Evolutionary conservation across 2,329 filamentous ascomycete genomes (phyloP).

Genomic region (Nemania sp.): DNA sequence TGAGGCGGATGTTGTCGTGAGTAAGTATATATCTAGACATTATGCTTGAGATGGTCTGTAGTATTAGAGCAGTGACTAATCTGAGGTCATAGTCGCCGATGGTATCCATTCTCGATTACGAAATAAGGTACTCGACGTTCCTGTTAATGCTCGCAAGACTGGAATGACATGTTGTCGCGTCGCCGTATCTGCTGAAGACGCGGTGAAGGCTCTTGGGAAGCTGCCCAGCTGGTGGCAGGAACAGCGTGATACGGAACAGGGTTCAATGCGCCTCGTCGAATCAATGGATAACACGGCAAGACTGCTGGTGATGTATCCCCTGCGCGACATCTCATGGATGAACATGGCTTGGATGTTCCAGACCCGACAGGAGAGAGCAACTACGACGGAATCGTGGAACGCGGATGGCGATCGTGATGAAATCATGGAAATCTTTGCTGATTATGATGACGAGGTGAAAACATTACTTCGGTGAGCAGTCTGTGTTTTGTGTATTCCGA

Average conservation of each 20-base stretch:
- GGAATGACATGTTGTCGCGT: conserved; percentile 32
- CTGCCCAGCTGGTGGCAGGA: conserved; percentile 31
- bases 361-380: conserved; percentile 24
- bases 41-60: too few species aligned
- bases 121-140: conserved; percentile 25
- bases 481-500: not conserved
- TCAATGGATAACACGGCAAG: conserved; percentile 28
- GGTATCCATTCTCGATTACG: conserved; percentile 34
- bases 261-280: conserved; percentile 24
- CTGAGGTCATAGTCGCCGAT: conserved; percentile 25
- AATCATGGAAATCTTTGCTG: conserved; percentile 28
- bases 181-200: conserved; percentile 26
- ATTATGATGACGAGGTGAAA: conserved; percentile 25
- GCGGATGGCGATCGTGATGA: conserved; percentile 30
- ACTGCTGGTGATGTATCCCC: conserved; percentile 27
- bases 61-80: not conserved
- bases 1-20: conserved; percentile 30
- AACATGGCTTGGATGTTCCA: conserved; percentile 32
- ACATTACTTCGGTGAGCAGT: conserved; percentile 28
- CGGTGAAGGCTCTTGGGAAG: conserved; percentile 25
- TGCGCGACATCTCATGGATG: conserved; percentile 26
- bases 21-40: conserved; percentile 11
- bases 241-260: conserved; percentile 13
- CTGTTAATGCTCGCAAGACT: conserved; percentile 25
- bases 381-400: conserved; percentile 28